Percentiles rank a stretch among this genome's conserved stretches.
Conservation (phyloP, 768 basidiomycete species). For the Gymnopilus dilepis region DNA sequence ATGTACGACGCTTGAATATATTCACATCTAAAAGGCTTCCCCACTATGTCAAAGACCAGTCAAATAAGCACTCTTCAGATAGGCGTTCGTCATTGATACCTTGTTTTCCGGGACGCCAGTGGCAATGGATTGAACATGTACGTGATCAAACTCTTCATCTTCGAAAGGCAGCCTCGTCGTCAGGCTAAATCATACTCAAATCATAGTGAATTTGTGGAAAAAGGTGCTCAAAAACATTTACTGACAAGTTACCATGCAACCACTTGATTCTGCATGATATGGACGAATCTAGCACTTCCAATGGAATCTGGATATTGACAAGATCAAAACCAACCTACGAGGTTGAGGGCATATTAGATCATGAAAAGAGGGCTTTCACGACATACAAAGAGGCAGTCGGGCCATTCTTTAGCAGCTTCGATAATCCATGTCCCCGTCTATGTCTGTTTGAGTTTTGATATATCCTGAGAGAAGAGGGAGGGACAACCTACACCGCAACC, state of each 20-base stretch:
- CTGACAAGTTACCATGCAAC: slow-evolving; percentile 81
- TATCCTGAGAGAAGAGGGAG: not conserved
- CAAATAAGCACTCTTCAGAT: slow-evolving; percentile 13
- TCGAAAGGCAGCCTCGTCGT: slow-evolving; percentile 81
- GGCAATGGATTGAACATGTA: slow-evolving; percentile 72
- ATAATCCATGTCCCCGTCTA: slow-evolving; percentile 76
- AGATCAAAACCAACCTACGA: slow-evolving; percentile 81
- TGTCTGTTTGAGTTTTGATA: not conserved
- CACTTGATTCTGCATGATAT: slow-evolving; percentile 67
- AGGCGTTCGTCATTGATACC: slow-evolving; percentile 37
- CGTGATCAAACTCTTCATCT: slow-evolving; percentile 82
- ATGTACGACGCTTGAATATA: slow-evolving; percentile 3
- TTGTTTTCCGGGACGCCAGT: slow-evolving; percentile 79
- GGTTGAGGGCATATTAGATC: not conserved
- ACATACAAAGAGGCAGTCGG: slow-evolving; percentile 65
- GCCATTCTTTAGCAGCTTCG: slow-evolving; percentile 76
- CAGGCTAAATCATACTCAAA: slow-evolving; percentile 58
- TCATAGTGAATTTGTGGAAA: not conserved
- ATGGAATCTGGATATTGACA: slow-evolving; percentile 73
- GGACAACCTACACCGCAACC: slow-evolving; percentile 69
- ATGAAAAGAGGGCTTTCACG: not conserved
- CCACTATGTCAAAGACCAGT: slow-evolving; percentile 52
- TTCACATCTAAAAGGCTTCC: slow-evolving; percentile 67
- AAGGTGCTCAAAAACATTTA: slow-evolving; percentile 5
- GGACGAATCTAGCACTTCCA: slow-evolving; percentile 52